Percentiles rank a stretch among this genome's conserved stretches.
Evolutionary conservation across 495 filamentous ascomycete species (phyloP).

Genomic region (Paragyromitra xinjiangensis): DNA sequence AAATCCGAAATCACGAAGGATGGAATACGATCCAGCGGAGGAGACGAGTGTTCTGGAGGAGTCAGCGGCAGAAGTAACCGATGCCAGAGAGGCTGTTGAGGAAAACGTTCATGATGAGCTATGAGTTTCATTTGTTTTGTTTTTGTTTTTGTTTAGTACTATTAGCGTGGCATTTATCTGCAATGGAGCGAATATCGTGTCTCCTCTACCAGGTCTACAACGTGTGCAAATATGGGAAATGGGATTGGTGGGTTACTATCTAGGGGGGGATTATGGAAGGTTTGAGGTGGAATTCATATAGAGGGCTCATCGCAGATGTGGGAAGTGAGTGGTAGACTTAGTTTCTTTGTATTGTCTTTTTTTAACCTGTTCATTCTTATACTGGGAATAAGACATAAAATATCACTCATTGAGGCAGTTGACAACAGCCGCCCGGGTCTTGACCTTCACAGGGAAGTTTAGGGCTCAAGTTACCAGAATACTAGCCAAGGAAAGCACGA

Average conservation of each 20-base stretch:
- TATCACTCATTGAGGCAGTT: background rate
- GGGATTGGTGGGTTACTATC: background rate
- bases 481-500: too few species aligned
- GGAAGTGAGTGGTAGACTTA: background rate
- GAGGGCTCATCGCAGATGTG: background rate
- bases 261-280: background rate
- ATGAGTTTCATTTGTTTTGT: constrained; percentile 13
- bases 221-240: background rate
- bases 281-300: background rate
- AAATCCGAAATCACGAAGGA: constrained; percentile 35
- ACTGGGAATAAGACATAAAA: background rate
- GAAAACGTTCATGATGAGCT: constrained; percentile 62
- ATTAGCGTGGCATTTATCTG: constrained; percentile 32
- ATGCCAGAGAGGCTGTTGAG: constrained; percentile 55
- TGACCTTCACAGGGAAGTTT: too few species aligned
- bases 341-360: background rate
- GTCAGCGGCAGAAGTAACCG: constrained; percentile 26
- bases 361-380: background rate
- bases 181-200: background rate
- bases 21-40: constrained; percentile 31
- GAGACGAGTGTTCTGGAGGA: constrained; percentile 23
- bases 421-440: too few species aligned
- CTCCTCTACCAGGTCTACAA: background rate
- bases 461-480: too few species aligned
- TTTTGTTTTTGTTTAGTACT: constrained; percentile 15